Conservation (phyloP, 2,329 filamentous ascomycete genomes). For the Fusarium keratoplasticum region DNA sequence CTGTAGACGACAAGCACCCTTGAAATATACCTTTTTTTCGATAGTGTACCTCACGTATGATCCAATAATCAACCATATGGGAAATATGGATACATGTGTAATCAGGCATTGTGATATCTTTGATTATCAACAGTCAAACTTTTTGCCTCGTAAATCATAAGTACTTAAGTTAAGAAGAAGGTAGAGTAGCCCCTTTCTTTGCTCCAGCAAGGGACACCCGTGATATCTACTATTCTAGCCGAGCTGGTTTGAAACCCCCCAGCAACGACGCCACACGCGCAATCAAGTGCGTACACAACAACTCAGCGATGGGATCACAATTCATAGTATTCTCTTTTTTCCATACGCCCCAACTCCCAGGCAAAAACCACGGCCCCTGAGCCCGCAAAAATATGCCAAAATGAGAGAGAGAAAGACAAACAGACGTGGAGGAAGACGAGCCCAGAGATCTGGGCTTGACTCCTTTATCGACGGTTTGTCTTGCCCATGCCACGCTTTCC, state of each 20-base stretch:
- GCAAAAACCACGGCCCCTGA: constrained; percentile 40
- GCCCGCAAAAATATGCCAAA: constrained; percentile 38
- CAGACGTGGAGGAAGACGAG: constrained; percentile 30
- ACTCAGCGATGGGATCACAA: constrained; percentile 33
- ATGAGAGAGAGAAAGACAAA: constrained; percentile 34
- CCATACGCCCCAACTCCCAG: constrained; percentile 48
- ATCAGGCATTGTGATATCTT: constrained; percentile 6
- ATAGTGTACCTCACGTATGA: constrained; percentile 35
- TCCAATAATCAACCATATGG: constrained; percentile 21
- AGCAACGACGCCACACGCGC: constrained; percentile 27
- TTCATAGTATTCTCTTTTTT: constrained; percentile 30
- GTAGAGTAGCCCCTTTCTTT: constrained; percentile 25
- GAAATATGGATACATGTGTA: background rate
- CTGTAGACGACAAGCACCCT: constrained; percentile 39
- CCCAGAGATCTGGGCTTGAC: background rate
- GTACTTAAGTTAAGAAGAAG: constrained; percentile 25
- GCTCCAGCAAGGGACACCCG: constrained; percentile 18
- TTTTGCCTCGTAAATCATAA: constrained; percentile 41
- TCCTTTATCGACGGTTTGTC: constrained; percentile 74
- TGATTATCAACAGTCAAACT: constrained; percentile 8
- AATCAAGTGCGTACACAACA: constrained; percentile 15
- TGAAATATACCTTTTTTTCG: constrained; percentile 45
- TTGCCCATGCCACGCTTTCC: constrained; percentile 97
- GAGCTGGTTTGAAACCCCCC: constrained; percentile 30
- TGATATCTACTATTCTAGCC: constrained; percentile 39